Evolutionary conservation across 2,329 filamentous ascomycete genomes (phyloP), one percentile per base, ranked within the genome.

Genomic region (Nemania serpens): DNA sequence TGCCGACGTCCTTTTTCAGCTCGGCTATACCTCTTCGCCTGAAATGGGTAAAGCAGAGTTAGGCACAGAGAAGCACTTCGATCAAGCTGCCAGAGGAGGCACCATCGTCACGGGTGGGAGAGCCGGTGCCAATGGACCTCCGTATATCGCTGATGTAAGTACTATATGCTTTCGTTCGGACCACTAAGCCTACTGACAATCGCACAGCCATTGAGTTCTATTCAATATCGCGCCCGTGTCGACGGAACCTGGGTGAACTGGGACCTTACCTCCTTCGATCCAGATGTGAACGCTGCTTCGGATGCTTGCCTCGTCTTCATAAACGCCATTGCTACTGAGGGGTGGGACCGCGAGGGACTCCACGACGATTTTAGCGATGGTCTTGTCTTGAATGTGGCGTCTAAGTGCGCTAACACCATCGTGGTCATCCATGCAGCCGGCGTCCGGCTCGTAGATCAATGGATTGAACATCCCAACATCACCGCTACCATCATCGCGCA

Each of bases 301-400:
- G 82, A 92, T 68, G 79, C 90, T 15, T 93, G 90, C 55, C 72
- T 87, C 1, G 84, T 87, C 0, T 86, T 88, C 67, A 81, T 88
- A 71, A 88, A 90, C 71, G 84, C 82, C 36, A 91, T 93, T 72
- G 85, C 89, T 0, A 90, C 91, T 0, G 93, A 97, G 75, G 91
- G 90, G 0, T 92, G 84, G 74, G 83, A 91, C 63, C 81, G 87
- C 42, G 77, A 84, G 0, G 83, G 84, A 11, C 82, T 95, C 20
- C 83, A 85, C 50, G 91, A 96, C 69, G 89, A 88, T 64, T 84
- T 84, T 41, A 87, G 84, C 59, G 87, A 90, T 62, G 74, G 75
- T 0, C 76, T 90, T 0, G 80, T 91, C 0, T 71, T 76, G 1
- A 85, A 84, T 56, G 84, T 89, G 0, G 87, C 88, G 0, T 75